Conservation (phyloP, 768 basidiomycete species). For the Chalciporus chontae region DNA sequence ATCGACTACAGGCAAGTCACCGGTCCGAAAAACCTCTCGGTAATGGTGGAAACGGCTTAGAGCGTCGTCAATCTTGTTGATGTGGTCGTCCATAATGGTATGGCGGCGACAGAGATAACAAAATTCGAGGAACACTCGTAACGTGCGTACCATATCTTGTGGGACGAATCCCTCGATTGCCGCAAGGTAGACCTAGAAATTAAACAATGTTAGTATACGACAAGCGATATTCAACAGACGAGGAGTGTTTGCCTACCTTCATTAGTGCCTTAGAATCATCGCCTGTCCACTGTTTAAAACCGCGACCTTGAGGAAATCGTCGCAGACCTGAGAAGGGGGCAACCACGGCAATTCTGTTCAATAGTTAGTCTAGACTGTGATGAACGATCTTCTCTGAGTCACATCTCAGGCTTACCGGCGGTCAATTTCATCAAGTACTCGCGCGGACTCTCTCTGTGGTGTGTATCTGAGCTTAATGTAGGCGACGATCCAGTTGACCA, state of each 20-base stretch:
- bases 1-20: constrained; percentile 9
- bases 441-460: not conserved
- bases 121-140: constrained; percentile 12
- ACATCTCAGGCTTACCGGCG: constrained; percentile 12
- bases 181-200: constrained; percentile 22
- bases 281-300: not conserved
- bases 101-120: constrained; percentile 27
- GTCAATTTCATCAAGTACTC: constrained; percentile 32
- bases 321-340: too few species aligned
- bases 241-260: not conserved
- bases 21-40: constrained; percentile 14
- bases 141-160: constrained; percentile 11
- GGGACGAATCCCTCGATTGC: constrained; percentile 23
- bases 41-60: constrained; percentile 21
- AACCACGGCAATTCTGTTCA: too few species aligned
- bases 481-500: not conserved
- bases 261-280: not conserved
- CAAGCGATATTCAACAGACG: too few species aligned
- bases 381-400: too few species aligned
- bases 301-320: too few species aligned
- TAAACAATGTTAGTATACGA: too few species aligned
- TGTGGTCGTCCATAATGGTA: constrained; percentile 15
- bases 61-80: constrained; percentile 16
- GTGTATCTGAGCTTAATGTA: not conserved
- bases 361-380: too few species aligned